Base-by-base conservation (phyloP, 148 eudicot genomes). In the Euryodendron excelsum region DNA sequence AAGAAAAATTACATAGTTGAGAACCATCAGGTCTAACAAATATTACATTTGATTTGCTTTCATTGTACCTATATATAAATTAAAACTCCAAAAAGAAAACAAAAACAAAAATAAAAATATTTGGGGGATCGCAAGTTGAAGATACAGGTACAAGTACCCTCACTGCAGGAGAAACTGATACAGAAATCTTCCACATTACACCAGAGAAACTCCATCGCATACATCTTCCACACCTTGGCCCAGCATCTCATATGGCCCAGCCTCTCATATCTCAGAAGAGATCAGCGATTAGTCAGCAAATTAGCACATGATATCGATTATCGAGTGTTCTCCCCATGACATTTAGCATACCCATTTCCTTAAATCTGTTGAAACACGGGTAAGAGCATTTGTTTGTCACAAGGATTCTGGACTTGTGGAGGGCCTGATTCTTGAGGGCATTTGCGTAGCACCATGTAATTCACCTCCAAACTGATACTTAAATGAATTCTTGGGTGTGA, bases 371-470 rank as follows among this genome's bases (percentile, higher is more conserved):
- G 17, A 1, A 50, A n/a, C 11, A 0, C 17, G 41, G 75, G 36
- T 14, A 45, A 72, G 33, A 72, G 27, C 63, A 55, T 72, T 72
- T 72, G 9, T 12, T 62, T 5, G 66, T 83, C 80, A 94, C 81
- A 82, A 71, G 23, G 93, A 91, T 75, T 89, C 89, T 0, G 98
- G 97, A 74, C 97, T 96, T 37, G 81, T 86, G 14, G 99, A 96
- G 65, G 99, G 98, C 76, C 99, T 85, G 48, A 96, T 90, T 85
- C 76, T 89, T 1, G 99, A 91, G 33, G 99, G 98, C 98, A 96
- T 96, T 82, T 86, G 88, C 87, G 65, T 70, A 28, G 75, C 41
- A 25, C 79, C 72, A 23, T 25, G 68, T 34, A 48, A 45, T 67
- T 72, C 58, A 72, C 79, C 69, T 44, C 79, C 89, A 81, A 84